Percentiles rank a stretch among this genome's conserved stretches.
These are phyloP conservation scores for Tetracladium maxilliforme DNA, from an alignment of 2,329 filamentous ascomycete genomes.

Conservation along the genomic window DNA sequence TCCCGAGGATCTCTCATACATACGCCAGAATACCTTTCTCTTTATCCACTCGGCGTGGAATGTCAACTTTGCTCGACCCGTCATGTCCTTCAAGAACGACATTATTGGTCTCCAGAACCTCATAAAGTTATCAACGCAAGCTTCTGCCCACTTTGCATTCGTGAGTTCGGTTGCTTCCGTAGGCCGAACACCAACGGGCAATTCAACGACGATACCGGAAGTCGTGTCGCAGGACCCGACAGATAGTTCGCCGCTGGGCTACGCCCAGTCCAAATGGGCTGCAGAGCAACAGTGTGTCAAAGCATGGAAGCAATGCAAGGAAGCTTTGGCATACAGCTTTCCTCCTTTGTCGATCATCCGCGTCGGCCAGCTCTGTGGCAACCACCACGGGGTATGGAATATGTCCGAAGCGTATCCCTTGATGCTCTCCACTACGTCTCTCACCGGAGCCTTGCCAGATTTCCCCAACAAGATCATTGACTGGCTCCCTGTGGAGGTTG, in stretches of 20 bases:
- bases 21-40: constrained; percentile 26
- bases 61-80: constrained; percentile 45
- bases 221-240: constrained; percentile 20
- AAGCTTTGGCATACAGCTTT: constrained; percentile 4
- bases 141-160: too few species aligned
- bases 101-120: constrained; percentile 33
- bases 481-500: constrained; percentile 31
- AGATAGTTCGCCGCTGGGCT: constrained; percentile 32
- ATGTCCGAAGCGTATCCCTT: constrained; percentile 30
- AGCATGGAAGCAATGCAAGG: too few species aligned
- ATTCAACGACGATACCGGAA: constrained; percentile 28
- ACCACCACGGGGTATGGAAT: constrained; percentile 29
- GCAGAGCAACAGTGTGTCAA: too few species aligned
- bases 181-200: too few species aligned
- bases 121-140: constrained; percentile 28
- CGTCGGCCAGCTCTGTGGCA: constrained; percentile 30
- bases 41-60: constrained; percentile 52
- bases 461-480: constrained; percentile 19
- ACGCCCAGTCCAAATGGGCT: constrained; percentile 42
- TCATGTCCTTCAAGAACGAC: constrained; percentile 37
- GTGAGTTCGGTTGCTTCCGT: too few species aligned
- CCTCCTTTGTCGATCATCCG: constrained; percentile 22
- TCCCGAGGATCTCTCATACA: constrained; percentile 18
- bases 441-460: constrained; percentile 21
- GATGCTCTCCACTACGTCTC: constrained; percentile 24